Evolutionary conservation across 495 filamentous ascomycete species (phyloP).

Genomic region (Penicillium cataractarum): DNA sequence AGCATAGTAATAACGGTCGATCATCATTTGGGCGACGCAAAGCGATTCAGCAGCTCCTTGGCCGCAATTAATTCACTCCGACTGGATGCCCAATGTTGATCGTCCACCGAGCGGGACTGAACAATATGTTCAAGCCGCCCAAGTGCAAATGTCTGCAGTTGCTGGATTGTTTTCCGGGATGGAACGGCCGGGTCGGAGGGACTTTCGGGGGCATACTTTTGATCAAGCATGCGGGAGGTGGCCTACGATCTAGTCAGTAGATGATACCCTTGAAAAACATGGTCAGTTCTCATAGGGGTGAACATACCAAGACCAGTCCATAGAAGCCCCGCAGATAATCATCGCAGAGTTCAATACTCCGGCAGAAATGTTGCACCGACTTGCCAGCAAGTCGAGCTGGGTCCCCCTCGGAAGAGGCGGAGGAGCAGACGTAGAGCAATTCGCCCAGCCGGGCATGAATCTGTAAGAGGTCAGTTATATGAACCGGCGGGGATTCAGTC

Average conservation of each 20-base stretch:
- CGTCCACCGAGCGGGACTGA: slow-evolving; percentile 55
- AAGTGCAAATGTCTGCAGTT: slow-evolving; percentile 72
- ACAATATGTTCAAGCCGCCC: slow-evolving; percentile 77
- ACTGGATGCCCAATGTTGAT: slow-evolving; percentile 69
- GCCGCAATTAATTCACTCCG: slow-evolving; percentile 78
- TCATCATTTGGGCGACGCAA: slow-evolving; percentile 20
- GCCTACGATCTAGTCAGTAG: slow-evolving; percentile 18
- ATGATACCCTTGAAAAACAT: no score
- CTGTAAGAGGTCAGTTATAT: slow-evolving; percentile 40
- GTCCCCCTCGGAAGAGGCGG: slow-evolving; percentile 47
- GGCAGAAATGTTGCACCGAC: slow-evolving; percentile 79
- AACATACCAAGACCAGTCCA: slow-evolving; percentile 77
- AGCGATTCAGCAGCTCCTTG: slow-evolving; percentile 65
- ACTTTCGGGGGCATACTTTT: slow-evolving; percentile 10
- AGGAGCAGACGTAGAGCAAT: slow-evolving; percentile 70
- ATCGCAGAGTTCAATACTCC: slow-evolving; percentile 91
- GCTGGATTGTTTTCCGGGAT: slow-evolving; percentile 57
- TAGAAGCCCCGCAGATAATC: slow-evolving; percentile 92
- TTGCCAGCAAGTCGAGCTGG: slow-evolving; percentile 61
- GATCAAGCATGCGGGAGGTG: slow-evolving; percentile 27
- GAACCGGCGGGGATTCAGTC: background rate
- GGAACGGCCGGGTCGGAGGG: slow-evolving; percentile 21
- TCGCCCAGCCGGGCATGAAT: slow-evolving; percentile 89
- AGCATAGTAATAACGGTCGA: background rate
- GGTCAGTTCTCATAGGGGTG: background rate